A percentile compares a stretch with the other conserved stretches of the same genome.
phyloP scores from a whole-genome alignment of 768 basidiomycete species.

The Obba rivulosa region DNA sequence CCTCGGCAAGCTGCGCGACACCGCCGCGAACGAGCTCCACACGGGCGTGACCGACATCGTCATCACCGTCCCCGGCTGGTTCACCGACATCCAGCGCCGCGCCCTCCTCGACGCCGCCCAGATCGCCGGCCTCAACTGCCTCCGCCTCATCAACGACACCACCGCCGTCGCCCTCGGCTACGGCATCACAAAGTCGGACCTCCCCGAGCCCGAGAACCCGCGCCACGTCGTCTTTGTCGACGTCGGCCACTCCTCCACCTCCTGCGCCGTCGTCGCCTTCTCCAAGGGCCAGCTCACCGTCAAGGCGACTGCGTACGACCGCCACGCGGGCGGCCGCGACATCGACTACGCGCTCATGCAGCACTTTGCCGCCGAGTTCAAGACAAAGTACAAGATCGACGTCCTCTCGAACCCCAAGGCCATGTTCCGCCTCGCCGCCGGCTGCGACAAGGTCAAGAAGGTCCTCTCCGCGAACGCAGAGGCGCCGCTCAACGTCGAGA shows the following conservation, averaged over 20 bases:
- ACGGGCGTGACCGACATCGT: slow-evolving; percentile 85
- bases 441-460: slow-evolving; percentile 95
- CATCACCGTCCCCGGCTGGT: slow-evolving; percentile 96
- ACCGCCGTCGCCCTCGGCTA: slow-evolving; percentile 96
- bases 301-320: slow-evolving; percentile 86
- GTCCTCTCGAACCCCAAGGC: slow-evolving; percentile 90
- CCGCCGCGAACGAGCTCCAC: slow-evolving; percentile 80
- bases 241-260: slow-evolving; percentile 88
- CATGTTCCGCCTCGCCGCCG: slow-evolving; percentile 80
- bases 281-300: slow-evolving; percentile 89
- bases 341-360: slow-evolving; percentile 88
- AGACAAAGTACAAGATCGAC: slow-evolving; percentile 97
- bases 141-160: slow-evolving; percentile 95
- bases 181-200: slow-evolving; percentile 97
- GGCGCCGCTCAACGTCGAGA: slow-evolving; percentile 88
- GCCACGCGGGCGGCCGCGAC: slow-evolving; percentile 92
- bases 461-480: slow-evolving; percentile 91
- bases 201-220: slow-evolving; percentile 79
- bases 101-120: slow-evolving; percentile 85
- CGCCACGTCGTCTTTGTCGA: slow-evolving; percentile 92
- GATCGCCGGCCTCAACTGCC: slow-evolving; percentile 85
- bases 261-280: slow-evolving; percentile 85
- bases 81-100: slow-evolving; percentile 88
- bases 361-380: slow-evolving; percentile 90
- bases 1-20: slow-evolving; percentile 87